Conservation (phyloP, 2,329 filamentous ascomycete species). For the Ophiostoma fasciatum region DNA sequence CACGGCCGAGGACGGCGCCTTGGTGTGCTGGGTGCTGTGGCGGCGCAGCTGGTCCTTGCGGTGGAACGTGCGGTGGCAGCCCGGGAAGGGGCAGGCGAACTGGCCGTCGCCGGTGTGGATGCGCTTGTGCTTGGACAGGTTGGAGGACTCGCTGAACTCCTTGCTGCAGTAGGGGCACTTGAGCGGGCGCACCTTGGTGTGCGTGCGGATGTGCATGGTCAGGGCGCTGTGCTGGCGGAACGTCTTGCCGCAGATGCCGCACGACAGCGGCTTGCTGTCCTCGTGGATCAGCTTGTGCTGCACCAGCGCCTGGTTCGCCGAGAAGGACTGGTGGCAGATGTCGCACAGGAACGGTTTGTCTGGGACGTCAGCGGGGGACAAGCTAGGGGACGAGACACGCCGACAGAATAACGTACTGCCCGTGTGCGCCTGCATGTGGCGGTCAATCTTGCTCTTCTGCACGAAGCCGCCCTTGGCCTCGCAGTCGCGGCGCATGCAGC, state of each 20-base stretch:
- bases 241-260: conserved; percentile 37
- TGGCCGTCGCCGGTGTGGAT: conserved; percentile 41
- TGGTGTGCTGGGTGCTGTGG: conserved; percentile 29
- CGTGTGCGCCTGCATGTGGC: conserved; percentile 51
- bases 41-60: conserved; percentile 45
- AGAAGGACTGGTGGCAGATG: conserved; percentile 42
- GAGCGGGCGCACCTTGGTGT: conserved; percentile 50
- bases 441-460: conserved; percentile 47
- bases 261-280: conserved; percentile 48
- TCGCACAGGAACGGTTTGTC: conserved; percentile 45
- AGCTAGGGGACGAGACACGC: too few species aligned
- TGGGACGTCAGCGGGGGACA: conserved; percentile 14
- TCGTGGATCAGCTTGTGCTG: conserved; percentile 55
- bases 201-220: conserved; percentile 53
- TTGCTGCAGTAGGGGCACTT: conserved; percentile 41
- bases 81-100: conserved; percentile 29
- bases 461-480: conserved; percentile 32
- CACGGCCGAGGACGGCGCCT: conserved; percentile 1
- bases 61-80: conserved; percentile 43
- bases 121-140: conserved; percentile 49
- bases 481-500: conserved; percentile 34
- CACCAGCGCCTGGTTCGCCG: conserved; percentile 51
- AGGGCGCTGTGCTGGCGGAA: conserved; percentile 55
- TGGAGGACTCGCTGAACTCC: conserved; percentile 49
- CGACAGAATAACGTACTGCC: conserved; percentile 34